A percentile compares a stretch with the other conserved stretches of the same genome.
phyloP scores from a whole-genome alignment of 345 rosid species.

The Citrus medica region DNA sequence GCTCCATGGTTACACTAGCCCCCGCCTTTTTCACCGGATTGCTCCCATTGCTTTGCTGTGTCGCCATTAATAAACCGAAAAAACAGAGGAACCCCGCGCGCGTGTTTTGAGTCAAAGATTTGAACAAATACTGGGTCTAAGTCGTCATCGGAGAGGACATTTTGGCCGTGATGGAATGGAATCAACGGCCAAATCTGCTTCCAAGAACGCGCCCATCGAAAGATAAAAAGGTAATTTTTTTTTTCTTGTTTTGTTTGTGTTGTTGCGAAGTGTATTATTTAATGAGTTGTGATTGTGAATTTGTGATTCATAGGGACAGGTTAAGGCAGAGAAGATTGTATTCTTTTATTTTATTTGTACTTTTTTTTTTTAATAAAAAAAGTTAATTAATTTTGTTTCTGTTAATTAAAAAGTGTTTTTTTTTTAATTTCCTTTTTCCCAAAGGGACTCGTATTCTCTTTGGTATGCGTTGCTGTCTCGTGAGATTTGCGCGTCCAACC shows the following conservation, averaged over 20 bases:
- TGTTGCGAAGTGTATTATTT: too few species aligned
- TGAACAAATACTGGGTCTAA: background rate
- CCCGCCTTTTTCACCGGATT: conserved; percentile 49
- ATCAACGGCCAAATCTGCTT: conserved; percentile 1
- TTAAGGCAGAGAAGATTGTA: background rate
- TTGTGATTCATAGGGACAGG: background rate
- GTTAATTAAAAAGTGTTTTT: background rate
- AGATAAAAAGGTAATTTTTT: background rate
- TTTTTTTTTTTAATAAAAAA: background rate
- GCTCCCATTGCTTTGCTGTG: conserved; percentile 9
- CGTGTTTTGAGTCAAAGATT: background rate
- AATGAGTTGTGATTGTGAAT: background rate
- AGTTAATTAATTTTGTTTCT: background rate
- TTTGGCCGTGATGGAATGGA: conserved; percentile 1
- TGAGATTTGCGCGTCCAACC: background rate
- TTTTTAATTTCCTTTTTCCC: background rate
- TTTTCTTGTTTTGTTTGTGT: background rate
- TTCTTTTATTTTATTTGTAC: background rate
- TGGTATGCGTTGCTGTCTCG: background rate
- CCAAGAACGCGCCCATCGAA: conserved; percentile 7
- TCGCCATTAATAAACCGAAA: conserved; percentile 25
- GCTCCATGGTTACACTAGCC: conserved; percentile 53
- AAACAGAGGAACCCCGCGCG: background rate
- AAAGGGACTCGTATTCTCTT: background rate
- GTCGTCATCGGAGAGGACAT: conserved; percentile 3